These are phyloP conservation scores for Macrotyloma uniflorum DNA, from an alignment of 306 rosid species.

Conservation along the genomic window DNA sequence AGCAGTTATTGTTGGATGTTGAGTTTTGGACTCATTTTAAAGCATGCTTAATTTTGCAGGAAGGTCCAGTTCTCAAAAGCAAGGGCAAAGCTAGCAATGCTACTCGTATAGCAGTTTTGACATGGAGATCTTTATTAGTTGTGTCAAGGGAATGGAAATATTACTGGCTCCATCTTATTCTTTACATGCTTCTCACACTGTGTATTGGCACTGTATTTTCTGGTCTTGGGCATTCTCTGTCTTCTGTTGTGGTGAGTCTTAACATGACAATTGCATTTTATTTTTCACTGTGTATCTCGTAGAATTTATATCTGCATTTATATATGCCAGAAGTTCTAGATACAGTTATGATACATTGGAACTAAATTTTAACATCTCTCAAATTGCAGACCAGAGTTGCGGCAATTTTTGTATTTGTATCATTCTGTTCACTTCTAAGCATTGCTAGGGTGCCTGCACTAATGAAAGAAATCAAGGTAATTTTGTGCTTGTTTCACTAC, in stretches of 20 bases:
- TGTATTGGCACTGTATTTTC: conserved; percentile 91
- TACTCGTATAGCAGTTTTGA: conserved; percentile 83
- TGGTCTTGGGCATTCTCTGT: conserved; percentile 94
- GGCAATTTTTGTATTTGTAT: conserved; percentile 83
- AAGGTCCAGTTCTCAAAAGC: conserved; percentile 92
- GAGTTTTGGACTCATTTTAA: conserved; percentile 22
- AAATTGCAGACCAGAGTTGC: conserved; percentile 92
- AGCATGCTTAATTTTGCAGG: conserved; percentile 61
- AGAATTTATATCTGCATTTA: conserved; percentile 5
- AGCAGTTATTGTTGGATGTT: conserved; percentile 15
- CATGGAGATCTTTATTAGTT: conserved; percentile 94
- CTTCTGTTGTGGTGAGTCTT: conserved; percentile 87
- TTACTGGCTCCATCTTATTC: conserved; percentile 98
- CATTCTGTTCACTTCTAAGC: conserved; percentile 89
- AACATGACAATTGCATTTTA: background rate
- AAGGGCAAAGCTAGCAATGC: conserved; percentile 85
- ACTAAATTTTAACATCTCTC: conserved; percentile 15
- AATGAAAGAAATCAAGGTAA: conserved; percentile 85
- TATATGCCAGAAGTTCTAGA: conserved; percentile 16
- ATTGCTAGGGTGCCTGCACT: conserved; percentile 92
- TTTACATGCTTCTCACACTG: conserved; percentile 79
- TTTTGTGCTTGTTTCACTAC: background rate
- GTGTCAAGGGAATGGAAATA: conserved; percentile 99
- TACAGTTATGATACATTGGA: background rate
- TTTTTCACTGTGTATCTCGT: background rate